These are phyloP conservation scores for Aeschynomene evenia DNA, from an alignment of 306 rosid genomes.

Conservation along the genomic window DNA sequence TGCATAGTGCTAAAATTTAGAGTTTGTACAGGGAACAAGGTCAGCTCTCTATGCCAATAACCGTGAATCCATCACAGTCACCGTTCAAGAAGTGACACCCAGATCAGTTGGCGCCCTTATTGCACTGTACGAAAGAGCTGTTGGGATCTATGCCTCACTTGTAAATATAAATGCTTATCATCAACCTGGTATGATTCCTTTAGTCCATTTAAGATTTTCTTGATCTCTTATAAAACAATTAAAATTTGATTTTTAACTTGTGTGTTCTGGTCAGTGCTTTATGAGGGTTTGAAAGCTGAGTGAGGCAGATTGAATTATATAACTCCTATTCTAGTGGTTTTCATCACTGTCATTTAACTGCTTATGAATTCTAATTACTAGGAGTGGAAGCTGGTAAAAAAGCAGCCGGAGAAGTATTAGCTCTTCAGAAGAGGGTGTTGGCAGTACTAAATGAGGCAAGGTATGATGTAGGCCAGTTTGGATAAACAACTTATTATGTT, in stretches of 20 bases:
- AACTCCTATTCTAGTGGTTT: neutral
- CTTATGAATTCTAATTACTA: slow-evolving; percentile 32
- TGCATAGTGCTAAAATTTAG: slow-evolving; percentile 12
- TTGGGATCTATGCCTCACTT: slow-evolving; percentile 87
- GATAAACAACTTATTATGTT: too few relatives aligned
- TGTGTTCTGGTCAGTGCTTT: neutral
- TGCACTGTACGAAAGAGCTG: slow-evolving; percentile 95
- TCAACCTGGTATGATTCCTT: slow-evolving; percentile 65
- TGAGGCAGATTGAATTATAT: neutral
- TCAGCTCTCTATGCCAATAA: slow-evolving; percentile 79
- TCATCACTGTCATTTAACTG: slow-evolving; percentile 4
- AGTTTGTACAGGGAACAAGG: slow-evolving; percentile 80
- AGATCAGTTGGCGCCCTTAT: slow-evolving; percentile 90
- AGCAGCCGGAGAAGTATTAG: slow-evolving; percentile 91
- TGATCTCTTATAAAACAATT: neutral
- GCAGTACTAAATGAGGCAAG: slow-evolving; percentile 82
- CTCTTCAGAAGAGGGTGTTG: slow-evolving; percentile 88
- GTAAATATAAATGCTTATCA: slow-evolving; percentile 94
- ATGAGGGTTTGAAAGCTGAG: neutral
- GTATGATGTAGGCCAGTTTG: slow-evolving; percentile 42
- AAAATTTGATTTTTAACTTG: neutral
- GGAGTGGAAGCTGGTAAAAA: slow-evolving; percentile 90
- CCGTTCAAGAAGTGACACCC: slow-evolving; percentile 88
- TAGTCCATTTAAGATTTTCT: neutral
- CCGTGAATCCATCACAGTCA: slow-evolving; percentile 81